Percentiles rank a stretch among this genome's conserved stretches.
These are phyloP conservation scores for Emmonsiellopsis sp. DNA, from an alignment of 2,329 filamentous ascomycete genomes.

Conservation along the genomic window DNA sequence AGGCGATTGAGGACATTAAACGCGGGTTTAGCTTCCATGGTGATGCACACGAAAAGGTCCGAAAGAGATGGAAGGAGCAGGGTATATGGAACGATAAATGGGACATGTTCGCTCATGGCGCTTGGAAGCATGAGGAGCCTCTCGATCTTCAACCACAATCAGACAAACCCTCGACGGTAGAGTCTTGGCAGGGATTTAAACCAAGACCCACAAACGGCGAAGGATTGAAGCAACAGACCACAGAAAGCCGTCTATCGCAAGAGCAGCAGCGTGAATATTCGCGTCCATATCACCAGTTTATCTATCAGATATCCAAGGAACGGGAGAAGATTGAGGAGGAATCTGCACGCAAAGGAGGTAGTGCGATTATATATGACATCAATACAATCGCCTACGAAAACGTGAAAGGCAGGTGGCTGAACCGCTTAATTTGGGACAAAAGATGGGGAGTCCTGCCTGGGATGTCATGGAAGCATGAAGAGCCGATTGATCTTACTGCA, in stretches of 20 bases:
- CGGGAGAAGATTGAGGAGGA: constrained; percentile 12
- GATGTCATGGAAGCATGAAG: constrained; percentile 25
- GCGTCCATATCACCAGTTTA: constrained; percentile 21
- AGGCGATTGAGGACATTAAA: not conserved
- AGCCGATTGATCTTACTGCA: constrained; percentile 5
- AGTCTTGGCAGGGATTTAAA: not conserved
- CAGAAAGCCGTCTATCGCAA: constrained; percentile 9
- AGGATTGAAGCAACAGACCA: constrained; percentile 9
- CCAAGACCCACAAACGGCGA: constrained; percentile 11
- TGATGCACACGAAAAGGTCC: constrained; percentile 11
- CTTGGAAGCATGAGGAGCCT: constrained; percentile 13
- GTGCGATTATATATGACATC: constrained; percentile 12
- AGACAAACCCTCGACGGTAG: constrained; percentile 1
- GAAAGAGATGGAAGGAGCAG: constrained; percentile 19
- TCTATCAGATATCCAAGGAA: constrained; percentile 20
- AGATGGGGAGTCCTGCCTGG: constrained; percentile 23
- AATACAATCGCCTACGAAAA: constrained; percentile 21
- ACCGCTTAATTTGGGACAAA: constrained; percentile 20
- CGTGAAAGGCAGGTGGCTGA: constrained; percentile 20
- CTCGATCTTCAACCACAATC: constrained; percentile 7
- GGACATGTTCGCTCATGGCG: constrained; percentile 3
- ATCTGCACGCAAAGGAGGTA: not conserved
- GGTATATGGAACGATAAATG: constrained; percentile 16
- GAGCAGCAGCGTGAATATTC: constrained; percentile 17
- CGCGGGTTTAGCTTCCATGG: not conserved